Evolutionary conservation across 2,329 filamentous ascomycete genomes (phyloP).

Genomic region (Talaromyces atroroseus): DNA sequence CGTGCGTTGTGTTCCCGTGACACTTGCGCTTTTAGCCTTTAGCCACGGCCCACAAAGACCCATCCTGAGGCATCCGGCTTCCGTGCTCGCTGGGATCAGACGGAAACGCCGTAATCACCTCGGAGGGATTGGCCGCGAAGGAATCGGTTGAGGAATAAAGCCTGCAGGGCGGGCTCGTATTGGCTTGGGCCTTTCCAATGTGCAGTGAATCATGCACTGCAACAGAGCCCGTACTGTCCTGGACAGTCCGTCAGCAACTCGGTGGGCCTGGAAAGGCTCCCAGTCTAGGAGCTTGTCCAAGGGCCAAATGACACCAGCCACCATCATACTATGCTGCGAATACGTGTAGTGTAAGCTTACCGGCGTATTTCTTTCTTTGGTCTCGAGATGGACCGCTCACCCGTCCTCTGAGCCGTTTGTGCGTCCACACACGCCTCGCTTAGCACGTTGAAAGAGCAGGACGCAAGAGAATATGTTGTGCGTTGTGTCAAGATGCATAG

Average conservation of each 20-base stretch:
- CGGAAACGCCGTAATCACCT: background rate
- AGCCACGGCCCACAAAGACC: conserved; percentile 3
- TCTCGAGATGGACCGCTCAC: background rate
- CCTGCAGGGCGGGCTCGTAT: background rate
- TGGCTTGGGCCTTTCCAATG: background rate
- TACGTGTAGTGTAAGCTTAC: too few relatives aligned
- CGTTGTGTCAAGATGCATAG: background rate
- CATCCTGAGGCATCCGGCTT: background rate
- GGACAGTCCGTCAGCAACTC: background rate
- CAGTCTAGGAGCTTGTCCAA: background rate
- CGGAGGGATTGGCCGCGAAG: background rate
- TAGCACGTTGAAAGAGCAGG: background rate
- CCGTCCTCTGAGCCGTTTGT: background rate
- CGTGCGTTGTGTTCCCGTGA: conserved; percentile 10
- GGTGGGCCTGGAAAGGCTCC: background rate
- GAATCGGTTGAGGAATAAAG: background rate
- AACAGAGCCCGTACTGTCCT: background rate
- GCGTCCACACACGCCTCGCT: background rate
- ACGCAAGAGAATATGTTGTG: background rate
- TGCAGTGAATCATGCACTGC: background rate
- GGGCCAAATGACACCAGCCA: background rate
- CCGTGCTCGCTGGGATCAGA: background rate
- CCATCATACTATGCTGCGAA: background rate
- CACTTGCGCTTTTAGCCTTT: background rate
- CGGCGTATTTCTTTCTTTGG: background rate